These are phyloP conservation scores for Coemansia sp. DNA, from an alignment of 192 early-diverging fungal genomes.

Conservation along the genomic window DNA sequence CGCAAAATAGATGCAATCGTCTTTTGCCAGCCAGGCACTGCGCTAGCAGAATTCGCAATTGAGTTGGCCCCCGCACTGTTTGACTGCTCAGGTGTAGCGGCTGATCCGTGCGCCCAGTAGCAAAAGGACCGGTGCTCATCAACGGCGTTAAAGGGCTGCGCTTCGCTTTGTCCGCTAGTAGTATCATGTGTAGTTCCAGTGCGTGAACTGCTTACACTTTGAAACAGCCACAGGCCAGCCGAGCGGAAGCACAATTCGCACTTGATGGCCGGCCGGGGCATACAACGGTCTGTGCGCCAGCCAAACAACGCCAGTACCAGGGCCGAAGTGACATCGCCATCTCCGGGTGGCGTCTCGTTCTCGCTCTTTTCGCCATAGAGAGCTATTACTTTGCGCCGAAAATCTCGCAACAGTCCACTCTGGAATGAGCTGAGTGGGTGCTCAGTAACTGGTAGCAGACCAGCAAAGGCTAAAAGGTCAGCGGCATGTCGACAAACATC, in stretches of 20 bases:
- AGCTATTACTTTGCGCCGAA: conserved; percentile 4
- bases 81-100: neutral
- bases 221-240: conserved; percentile 49
- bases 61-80: neutral
- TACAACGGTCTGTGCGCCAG: conserved; percentile 33
- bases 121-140: conserved; percentile 55
- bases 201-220: neutral
- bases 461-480: conserved; percentile 23
- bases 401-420: conserved; percentile 30
- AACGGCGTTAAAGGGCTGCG: conserved; percentile 28
- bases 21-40: conserved; percentile 52
- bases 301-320: conserved; percentile 48
- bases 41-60: neutral
- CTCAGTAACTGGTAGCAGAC: conserved; percentile 19
- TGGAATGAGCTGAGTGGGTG: conserved; percentile 52
- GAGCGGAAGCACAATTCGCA: conserved; percentile 51
- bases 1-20: conserved; percentile 39
- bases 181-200: neutral
- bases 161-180: neutral
- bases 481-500: conserved; percentile 41
- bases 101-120: conserved; percentile 49
- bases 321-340: conserved; percentile 17
- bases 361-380: neutral
- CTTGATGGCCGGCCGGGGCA: conserved; percentile 32
- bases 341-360: neutral